These are phyloP conservation scores for Plectosphaerella cucumerina DNA, from an alignment of 2,329 filamentous ascomycete genomes.

Conservation along the genomic window DNA sequence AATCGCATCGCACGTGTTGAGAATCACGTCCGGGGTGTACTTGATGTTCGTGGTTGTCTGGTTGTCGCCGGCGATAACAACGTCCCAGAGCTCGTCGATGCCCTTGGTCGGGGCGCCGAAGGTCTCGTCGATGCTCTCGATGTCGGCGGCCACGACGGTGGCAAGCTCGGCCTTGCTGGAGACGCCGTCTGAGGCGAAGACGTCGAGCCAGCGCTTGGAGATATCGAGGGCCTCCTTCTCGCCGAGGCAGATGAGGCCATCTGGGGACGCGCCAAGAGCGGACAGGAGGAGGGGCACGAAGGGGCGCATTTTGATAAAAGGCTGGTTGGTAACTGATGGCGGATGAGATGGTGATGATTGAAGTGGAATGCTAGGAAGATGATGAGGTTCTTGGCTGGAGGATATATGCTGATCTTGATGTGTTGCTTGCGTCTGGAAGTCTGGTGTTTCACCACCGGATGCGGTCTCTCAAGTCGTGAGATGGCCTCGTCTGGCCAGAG, in stretches of 20 bases:
- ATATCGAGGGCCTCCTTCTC: constrained; percentile 6
- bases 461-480: no score
- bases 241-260: constrained; percentile 3
- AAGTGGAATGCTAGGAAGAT: no score
- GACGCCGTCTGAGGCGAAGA: constrained; percentile 1
- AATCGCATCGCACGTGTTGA: constrained; percentile 6
- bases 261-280: no score
- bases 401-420: no score
- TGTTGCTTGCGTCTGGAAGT: no score
- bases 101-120: neutral
- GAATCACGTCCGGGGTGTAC: constrained; percentile 1
- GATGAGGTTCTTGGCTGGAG: no score
- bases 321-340: no score
- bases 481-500: no score
- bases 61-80: neutral
- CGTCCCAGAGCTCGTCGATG: constrained; percentile 5
- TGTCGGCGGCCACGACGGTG: constrained; percentile 1
- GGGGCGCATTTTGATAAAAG: no score
- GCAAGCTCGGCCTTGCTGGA: constrained; percentile 5
- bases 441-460: no score
- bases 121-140: constrained; percentile 7
- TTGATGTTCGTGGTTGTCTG: constrained; percentile 2
- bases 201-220: constrained; percentile 5
- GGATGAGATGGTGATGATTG: no score
- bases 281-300: no score